A percentile compares a stretch with the other conserved stretches of the same genome.
These are phyloP conservation scores for Lodderomyces oxycetoniae DNA, from an alignment of 1,139 yeast genomes.

Conservation along the genomic window DNA sequence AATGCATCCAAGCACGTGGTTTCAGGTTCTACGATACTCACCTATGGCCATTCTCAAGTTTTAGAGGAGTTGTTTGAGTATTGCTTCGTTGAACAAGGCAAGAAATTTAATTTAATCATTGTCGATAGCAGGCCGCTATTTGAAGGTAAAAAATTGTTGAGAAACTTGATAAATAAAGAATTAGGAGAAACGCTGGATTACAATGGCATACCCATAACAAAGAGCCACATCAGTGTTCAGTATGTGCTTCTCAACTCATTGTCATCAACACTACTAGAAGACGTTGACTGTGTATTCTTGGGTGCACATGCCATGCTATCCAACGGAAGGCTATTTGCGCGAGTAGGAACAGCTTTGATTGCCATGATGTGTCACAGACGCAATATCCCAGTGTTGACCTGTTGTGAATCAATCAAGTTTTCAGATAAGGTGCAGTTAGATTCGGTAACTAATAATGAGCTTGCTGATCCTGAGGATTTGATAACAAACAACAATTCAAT, in stretches of 20 bases:
- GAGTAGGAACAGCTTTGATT: constrained; percentile 92
- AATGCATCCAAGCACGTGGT: constrained; percentile 74
- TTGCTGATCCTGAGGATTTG: constrained; percentile 80
- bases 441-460: constrained; percentile 87
- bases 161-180: constrained; percentile 33
- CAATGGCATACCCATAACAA: constrained; percentile 27
- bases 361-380: constrained; percentile 88
- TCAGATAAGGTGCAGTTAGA: constrained; percentile 95
- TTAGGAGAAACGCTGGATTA: constrained; percentile 18
- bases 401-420: constrained; percentile 93
- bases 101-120: constrained; percentile 72
- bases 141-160: constrained; percentile 81
- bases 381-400: constrained; percentile 88
- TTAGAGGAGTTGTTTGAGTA: constrained; percentile 69
- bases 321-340: constrained; percentile 85
- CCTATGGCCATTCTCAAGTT: constrained; percentile 86
- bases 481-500: constrained; percentile 42
- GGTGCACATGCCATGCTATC: constrained; percentile 98
- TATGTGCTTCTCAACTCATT: constrained; percentile 79
- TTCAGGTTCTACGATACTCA: constrained; percentile 74
- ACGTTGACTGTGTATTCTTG: constrained; percentile 81
- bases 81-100: constrained; percentile 58
- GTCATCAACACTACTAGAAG: constrained; percentile 70
- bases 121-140: constrained; percentile 95
- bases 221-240: constrained; percentile 33